Percentiles rank a stretch among this genome's conserved stretches.
Evolutionary conservation across 225 moss, liverwort and hornwort genomes (phyloP).

Genomic region (Straminergon stramineum): DNA sequence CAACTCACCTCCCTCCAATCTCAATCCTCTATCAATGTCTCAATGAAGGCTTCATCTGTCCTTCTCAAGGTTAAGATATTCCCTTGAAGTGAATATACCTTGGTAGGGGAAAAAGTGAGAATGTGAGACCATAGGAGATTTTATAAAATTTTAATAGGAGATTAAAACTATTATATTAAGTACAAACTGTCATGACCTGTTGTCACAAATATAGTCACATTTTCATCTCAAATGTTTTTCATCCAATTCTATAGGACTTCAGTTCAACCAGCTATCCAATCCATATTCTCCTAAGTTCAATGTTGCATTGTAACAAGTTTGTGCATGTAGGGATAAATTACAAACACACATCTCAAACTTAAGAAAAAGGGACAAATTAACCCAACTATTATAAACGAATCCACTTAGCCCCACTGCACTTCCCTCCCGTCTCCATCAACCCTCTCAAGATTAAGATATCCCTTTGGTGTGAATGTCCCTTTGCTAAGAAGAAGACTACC

Average conservation of each 20-base stretch:
- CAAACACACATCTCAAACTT: background rate
- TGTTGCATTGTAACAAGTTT: too few species aligned
- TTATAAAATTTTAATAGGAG: background rate
- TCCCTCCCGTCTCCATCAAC: background rate
- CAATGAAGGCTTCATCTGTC: background rate
- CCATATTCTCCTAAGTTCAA: too few species aligned
- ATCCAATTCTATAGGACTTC: too few species aligned
- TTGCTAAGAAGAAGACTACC: too few species aligned
- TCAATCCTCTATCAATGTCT: background rate
- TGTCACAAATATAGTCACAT: too few species aligned
- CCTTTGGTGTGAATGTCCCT: too few species aligned
- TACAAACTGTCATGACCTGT: too few species aligned
- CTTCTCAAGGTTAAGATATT: background rate
- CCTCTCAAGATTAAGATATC: too few species aligned
- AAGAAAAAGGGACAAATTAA: background rate
- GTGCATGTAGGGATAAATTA: background rate
- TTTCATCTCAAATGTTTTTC: too few species aligned
- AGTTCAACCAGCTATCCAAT: too few species aligned
- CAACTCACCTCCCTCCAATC: background rate
- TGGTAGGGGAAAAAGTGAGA: background rate
- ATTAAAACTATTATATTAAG: too few species aligned
- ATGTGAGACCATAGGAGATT: background rate
- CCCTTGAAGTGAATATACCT: background rate
- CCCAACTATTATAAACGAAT: background rate
- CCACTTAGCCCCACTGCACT: background rate